A percentile compares a stretch with the other conserved stretches of the same genome.
Evolutionary conservation across 345 rosid genomes (phyloP).

Genomic region (Abelmoschus esculentus): DNA sequence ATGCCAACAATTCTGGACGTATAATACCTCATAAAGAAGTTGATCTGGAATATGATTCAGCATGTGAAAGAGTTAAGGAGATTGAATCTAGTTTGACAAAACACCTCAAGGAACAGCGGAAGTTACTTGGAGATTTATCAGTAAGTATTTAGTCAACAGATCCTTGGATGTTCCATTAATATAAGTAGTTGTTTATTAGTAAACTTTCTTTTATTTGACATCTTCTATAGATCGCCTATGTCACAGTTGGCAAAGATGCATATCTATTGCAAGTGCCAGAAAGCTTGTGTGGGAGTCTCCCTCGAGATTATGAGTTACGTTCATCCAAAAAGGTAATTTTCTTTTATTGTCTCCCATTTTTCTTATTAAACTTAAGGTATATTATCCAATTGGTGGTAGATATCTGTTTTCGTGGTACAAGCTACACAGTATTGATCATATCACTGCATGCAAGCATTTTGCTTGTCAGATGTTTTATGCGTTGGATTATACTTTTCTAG

Average conservation of each 20-base stretch:
- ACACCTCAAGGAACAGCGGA: conserved; percentile 81
- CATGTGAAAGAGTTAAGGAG: conserved; percentile 47
- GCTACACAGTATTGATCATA: background rate
- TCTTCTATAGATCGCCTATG: conserved; percentile 64
- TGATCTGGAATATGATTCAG: conserved; percentile 71
- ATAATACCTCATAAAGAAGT: conserved; percentile 81
- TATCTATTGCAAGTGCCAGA: conserved; percentile 89
- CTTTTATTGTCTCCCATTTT: background rate
- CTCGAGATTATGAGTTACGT: conserved; percentile 79
- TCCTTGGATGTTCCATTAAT: conserved; percentile 11
- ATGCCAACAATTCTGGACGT: conserved; percentile 81
- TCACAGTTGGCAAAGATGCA: conserved; percentile 83
- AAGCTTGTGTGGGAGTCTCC: conserved; percentile 59
- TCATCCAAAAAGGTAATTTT: conserved; percentile 81
- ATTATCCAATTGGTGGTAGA: background rate
- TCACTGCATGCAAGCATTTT: background rate
- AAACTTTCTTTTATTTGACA: conserved; percentile 11
- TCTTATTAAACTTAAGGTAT: background rate
- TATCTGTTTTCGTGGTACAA: background rate
- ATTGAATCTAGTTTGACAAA: conserved; percentile 56
- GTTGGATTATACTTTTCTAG: conserved; percentile 2
- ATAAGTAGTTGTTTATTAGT: background rate
- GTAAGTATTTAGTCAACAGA: conserved; percentile 35
- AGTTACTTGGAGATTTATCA: conserved; percentile 69
- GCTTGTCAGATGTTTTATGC: background rate